Evolutionary conservation across 176 grass and related monocot genomes (phyloP).

Genomic region (Zea luxurians): DNA sequence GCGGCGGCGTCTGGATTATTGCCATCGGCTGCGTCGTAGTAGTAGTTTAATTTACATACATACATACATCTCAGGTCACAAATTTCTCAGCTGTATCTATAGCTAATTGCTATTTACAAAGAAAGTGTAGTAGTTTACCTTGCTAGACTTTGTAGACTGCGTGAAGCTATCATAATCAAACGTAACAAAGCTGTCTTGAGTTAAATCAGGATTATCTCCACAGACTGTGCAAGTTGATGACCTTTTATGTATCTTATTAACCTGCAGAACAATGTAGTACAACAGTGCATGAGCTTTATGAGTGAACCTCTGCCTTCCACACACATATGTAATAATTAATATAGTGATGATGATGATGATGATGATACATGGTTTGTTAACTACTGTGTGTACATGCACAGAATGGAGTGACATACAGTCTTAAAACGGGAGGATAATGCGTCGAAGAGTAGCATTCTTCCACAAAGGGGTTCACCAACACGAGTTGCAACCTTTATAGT

Average conservation of each 20-base stretch:
- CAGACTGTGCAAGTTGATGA: constrained; percentile 56
- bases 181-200: constrained; percentile 49
- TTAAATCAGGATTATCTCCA: constrained; percentile 61
- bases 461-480: constrained; percentile 82
- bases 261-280: constrained; percentile 33
- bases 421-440: constrained; percentile 67
- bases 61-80: neutral
- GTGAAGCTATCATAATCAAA: constrained; percentile 82
- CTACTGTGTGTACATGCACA: neutral
- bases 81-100: neutral
- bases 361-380: neutral
- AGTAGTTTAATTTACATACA: too few species aligned
- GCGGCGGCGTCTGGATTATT: constrained; percentile 34
- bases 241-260: constrained; percentile 63
- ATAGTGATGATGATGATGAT: neutral
- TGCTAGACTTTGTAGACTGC: constrained; percentile 68
- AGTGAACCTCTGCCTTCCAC: neutral
- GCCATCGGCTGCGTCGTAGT: constrained; percentile 41
- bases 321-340: too few species aligned
- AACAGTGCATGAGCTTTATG: constrained; percentile 17
- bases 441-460: constrained; percentile 87
- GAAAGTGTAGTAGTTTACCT: constrained; percentile 36
- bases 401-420: constrained; percentile 54
- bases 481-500: constrained; percentile 73
- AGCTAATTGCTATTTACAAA: neutral